A percentile compares a stretch with the other conserved stretches of the same genome.
Conservation (phyloP, 345 rosid genomes). For the Nephelium lappaceum region DNA sequence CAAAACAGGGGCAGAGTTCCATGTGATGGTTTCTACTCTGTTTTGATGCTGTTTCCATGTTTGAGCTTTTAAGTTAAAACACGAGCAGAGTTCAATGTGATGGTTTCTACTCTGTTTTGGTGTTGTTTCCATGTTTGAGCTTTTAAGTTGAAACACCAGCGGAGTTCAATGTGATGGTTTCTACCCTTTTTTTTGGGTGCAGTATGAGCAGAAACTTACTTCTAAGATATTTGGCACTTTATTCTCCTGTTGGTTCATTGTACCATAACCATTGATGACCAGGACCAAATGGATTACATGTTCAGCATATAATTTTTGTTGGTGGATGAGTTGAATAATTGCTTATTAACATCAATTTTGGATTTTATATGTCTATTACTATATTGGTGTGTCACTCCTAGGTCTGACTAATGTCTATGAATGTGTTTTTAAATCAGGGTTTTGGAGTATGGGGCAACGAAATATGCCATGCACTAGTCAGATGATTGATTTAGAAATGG, state of each 20-base stretch:
- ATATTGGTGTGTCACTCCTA: conserved; percentile 7
- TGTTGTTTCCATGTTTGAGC: too few relatives aligned
- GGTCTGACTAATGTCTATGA: conserved; percentile 16
- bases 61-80: too few relatives aligned
- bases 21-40: not conserved
- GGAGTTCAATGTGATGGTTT: too few relatives aligned
- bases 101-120: not conserved
- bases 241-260: not conserved
- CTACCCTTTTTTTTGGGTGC: not conserved
- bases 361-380: not conserved
- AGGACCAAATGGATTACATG: not conserved
- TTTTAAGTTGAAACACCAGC: too few relatives aligned
- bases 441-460: conserved; percentile 58
- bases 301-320: not conserved
- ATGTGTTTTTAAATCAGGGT: conserved; percentile 30
- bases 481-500: conserved; percentile 55
- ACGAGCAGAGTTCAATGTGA: not conserved
- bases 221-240: not conserved
- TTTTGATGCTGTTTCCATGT: too few relatives aligned
- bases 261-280: not conserved
- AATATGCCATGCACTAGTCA: conserved; percentile 45
- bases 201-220: not conserved
- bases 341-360: not conserved
- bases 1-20: not conserved
- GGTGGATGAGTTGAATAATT: not conserved